These are phyloP conservation scores for Lactarius akahatsu DNA, from an alignment of 768 basidiomycete species.

Conservation along the genomic window DNA sequence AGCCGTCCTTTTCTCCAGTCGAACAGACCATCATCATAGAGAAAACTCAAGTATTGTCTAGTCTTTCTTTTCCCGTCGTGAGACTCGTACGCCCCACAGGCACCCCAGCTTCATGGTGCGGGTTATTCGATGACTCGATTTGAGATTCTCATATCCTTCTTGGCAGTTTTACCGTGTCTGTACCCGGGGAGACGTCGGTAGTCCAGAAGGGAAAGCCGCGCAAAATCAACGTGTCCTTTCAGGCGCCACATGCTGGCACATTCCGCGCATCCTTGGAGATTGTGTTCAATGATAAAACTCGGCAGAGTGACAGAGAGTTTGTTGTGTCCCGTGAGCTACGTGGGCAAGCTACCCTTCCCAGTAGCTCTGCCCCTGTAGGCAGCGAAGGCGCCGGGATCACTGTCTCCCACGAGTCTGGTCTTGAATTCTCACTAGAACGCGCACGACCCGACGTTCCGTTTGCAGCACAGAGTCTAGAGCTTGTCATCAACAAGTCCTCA, in stretches of 20 bases:
- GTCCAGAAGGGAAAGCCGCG: background rate
- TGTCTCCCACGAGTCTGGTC: conserved; percentile 22
- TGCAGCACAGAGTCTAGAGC: background rate
- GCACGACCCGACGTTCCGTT: background rate
- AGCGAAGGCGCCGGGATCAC: conserved; percentile 11
- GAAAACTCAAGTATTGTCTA: background rate
- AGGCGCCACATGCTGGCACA: conserved; percentile 6
- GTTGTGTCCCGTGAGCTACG: conserved; percentile 13
- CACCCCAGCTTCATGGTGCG: conserved; percentile 12
- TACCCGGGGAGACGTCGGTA: background rate
- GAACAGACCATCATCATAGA: background rate
- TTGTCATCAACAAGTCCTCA: conserved; percentile 15
- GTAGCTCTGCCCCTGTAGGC: background rate
- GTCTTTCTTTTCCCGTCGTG: conserved; percentile 8
- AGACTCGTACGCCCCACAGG: background rate
- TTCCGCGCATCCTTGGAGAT: conserved; percentile 5
- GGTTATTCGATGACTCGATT: background rate
- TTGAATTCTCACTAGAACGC: conserved; percentile 18
- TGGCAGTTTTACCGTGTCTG: conserved; percentile 10
- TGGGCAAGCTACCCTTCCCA: conserved; percentile 1
- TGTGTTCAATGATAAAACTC: conserved; percentile 9
- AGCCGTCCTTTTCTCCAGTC: background rate
- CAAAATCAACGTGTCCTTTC: conserved; percentile 12
- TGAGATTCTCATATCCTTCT: background rate
- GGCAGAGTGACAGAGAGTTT: conserved; percentile 1